Evolutionary conservation across 2,329 filamentous ascomycete genomes (phyloP).

Genomic region (Furcasterigmium furcatum): DNA sequence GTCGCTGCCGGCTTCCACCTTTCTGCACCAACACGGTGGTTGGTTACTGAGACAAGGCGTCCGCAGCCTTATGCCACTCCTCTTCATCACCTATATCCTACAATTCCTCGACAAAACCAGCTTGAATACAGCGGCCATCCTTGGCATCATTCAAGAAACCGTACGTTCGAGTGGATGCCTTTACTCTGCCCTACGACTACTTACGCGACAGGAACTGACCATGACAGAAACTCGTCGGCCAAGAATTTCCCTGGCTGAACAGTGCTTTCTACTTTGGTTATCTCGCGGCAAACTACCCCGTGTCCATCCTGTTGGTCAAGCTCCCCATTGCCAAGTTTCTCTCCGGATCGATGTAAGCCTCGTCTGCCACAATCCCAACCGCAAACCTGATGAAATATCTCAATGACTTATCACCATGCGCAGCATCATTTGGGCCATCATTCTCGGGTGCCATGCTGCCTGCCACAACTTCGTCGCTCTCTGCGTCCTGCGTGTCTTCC

Average conservation of each 20-base stretch:
- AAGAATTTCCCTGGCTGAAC: constrained; percentile 23
- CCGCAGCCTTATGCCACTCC: constrained; percentile 8
- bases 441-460: constrained; percentile 25
- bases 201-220: neutral
- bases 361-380: neutral
- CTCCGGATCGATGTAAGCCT: constrained; percentile 1
- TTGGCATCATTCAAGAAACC: constrained; percentile 6
- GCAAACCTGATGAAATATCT: neutral
- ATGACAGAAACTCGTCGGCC: constrained; percentile 10
- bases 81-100: constrained; percentile 5
- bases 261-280: constrained; percentile 29
- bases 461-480: constrained; percentile 26
- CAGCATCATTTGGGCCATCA: constrained; percentile 24
- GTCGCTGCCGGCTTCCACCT: neutral
- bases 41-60: neutral
- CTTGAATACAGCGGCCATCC: constrained; percentile 4
- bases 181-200: neutral
- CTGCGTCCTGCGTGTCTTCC: constrained; percentile 28
- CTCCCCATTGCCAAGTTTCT: constrained; percentile 22
- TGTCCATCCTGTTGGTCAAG: constrained; percentile 22
- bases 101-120: constrained; percentile 8
- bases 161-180: neutral
- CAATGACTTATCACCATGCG: too few relatives aligned
- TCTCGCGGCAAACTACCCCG: constrained; percentile 23
- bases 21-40: too few relatives aligned